Conservation (phyloP, 495 filamentous ascomycete species). For the Lasiosphaeria miniovina region DNA sequence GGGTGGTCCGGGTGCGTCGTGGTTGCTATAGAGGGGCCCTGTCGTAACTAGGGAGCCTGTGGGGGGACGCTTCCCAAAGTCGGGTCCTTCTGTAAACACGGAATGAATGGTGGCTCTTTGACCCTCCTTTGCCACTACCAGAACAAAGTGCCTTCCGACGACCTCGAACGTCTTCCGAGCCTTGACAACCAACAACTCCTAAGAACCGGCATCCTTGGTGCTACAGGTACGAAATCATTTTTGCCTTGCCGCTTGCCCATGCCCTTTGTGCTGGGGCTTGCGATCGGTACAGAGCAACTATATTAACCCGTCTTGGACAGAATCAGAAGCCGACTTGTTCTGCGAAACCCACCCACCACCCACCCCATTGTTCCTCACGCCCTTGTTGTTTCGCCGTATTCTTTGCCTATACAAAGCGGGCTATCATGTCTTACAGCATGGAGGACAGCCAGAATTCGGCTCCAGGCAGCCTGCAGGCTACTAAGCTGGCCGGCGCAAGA, state of each 20-base stretch:
- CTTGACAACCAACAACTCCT: constrained; percentile 16
- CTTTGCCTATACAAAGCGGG: constrained; percentile 2
- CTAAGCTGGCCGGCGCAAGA: constrained; percentile 57
- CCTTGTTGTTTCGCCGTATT: constrained; percentile 2
- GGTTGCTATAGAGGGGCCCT: constrained; percentile 9
- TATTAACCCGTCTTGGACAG: constrained; percentile 22
- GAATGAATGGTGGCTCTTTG: constrained; percentile 8
- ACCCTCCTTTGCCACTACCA: background rate
- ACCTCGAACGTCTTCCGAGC: background rate
- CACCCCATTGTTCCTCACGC: constrained; percentile 8
- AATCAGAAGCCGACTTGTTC: constrained; percentile 13
- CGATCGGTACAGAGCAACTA: background rate
- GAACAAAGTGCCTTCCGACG: constrained; percentile 13
- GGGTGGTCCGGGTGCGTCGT: background rate
- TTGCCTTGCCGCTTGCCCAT: background rate
- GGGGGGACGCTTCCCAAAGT: background rate
- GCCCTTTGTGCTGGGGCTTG: background rate
- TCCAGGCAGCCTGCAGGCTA: constrained; percentile 51
- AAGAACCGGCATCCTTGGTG: constrained; percentile 16
- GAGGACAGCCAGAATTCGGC: constrained; percentile 73
- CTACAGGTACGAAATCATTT: constrained; percentile 20
- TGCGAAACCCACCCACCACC: background rate
- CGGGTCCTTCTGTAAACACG: constrained; percentile 8
- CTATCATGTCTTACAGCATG: constrained; percentile 61
- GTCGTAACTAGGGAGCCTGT: constrained; percentile 1